phyloP scores from a whole-genome alignment of 106 monocot genomes.

The Dendrobium chrysotoxum region DNA sequence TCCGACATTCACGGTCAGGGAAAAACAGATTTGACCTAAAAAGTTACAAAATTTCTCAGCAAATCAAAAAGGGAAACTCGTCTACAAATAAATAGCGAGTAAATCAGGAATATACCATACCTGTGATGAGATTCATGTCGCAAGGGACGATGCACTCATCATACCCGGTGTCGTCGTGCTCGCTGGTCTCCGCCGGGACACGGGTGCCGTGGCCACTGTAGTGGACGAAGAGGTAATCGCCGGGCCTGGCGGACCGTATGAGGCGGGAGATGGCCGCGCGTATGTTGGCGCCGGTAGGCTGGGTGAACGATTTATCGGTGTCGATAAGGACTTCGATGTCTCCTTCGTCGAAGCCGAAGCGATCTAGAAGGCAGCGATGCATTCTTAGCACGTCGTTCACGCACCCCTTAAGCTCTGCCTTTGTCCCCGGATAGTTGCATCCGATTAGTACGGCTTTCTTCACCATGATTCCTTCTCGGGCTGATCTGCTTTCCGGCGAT shows the following conservation, averaged over 20 bases:
- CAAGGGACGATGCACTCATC: constrained; percentile 27
- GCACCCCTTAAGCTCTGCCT: constrained; percentile 87
- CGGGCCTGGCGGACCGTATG: constrained; percentile 42
- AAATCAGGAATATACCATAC: too few relatives aligned
- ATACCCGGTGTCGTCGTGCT: constrained; percentile 72
- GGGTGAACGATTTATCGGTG: constrained; percentile 42
- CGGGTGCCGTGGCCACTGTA: constrained; percentile 94
- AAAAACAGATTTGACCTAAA: too few relatives aligned
- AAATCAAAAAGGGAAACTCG: too few relatives aligned
- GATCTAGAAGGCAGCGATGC: constrained; percentile 60
- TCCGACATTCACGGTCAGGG: too few relatives aligned
- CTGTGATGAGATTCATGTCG: constrained; percentile 23
- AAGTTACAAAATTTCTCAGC: too few relatives aligned
- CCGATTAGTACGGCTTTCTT: constrained; percentile 81
- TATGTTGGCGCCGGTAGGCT: constrained; percentile 86
- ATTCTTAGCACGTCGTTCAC: constrained; percentile 86
- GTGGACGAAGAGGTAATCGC: constrained; percentile 78
- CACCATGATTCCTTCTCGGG: not conserved
- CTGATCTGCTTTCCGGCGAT: not conserved
- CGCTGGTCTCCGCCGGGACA: constrained; percentile 85
- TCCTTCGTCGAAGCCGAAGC: constrained; percentile 58
- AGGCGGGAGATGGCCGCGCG: constrained; percentile 53
- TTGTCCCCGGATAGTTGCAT: constrained; percentile 82
- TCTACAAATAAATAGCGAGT: too few relatives aligned
- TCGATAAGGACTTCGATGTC: constrained; percentile 78